phyloP scores from a whole-genome alignment of 2,329 filamentous ascomycete genomes.

The Rhytidhysteron rufulum region DNA sequence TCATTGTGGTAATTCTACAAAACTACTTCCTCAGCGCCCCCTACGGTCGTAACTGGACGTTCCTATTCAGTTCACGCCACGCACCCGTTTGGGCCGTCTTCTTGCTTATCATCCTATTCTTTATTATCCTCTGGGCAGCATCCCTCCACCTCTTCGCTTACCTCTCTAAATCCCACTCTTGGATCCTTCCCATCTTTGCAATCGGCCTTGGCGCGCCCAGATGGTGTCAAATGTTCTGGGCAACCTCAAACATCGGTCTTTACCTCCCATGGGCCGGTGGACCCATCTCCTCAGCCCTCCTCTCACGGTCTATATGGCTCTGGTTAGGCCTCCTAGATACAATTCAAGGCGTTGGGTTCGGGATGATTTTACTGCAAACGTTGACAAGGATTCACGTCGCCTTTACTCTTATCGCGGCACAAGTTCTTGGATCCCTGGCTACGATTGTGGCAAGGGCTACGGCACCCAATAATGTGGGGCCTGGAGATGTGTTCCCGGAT shows the following conservation, averaged over 20 bases:
- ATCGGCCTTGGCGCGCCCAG: constrained; percentile 64
- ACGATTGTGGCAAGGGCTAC: constrained; percentile 59
- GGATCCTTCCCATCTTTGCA: constrained; percentile 63
- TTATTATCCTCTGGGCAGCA: constrained; percentile 52
- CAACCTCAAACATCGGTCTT: constrained; percentile 54
- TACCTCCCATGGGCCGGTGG: constrained; percentile 61
- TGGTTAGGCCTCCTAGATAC: constrained; percentile 63
- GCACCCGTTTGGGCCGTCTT: constrained; percentile 54
- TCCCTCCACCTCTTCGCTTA: constrained; percentile 49
- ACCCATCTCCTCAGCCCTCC: constrained; percentile 50
- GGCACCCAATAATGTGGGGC: constrained; percentile 58
- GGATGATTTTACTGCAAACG: constrained; percentile 63
- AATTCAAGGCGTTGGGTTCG: constrained; percentile 61
- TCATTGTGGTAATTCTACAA: constrained; percentile 58
- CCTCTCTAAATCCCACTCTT: constrained; percentile 57
- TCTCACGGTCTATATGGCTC: constrained; percentile 58
- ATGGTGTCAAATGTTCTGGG: constrained; percentile 66
- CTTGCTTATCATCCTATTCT: constrained; percentile 54
- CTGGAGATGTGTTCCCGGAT: constrained; percentile 59
- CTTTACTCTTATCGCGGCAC: constrained; percentile 57
- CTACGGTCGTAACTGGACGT: constrained; percentile 64
- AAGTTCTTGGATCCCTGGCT: constrained; percentile 57
- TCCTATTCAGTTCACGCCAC: constrained; percentile 56
- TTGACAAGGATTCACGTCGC: constrained; percentile 61
- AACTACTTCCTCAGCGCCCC: constrained; percentile 64